Conservation (phyloP, 768 basidiomycete genomes). For the Tulasnella sp. region DNA sequence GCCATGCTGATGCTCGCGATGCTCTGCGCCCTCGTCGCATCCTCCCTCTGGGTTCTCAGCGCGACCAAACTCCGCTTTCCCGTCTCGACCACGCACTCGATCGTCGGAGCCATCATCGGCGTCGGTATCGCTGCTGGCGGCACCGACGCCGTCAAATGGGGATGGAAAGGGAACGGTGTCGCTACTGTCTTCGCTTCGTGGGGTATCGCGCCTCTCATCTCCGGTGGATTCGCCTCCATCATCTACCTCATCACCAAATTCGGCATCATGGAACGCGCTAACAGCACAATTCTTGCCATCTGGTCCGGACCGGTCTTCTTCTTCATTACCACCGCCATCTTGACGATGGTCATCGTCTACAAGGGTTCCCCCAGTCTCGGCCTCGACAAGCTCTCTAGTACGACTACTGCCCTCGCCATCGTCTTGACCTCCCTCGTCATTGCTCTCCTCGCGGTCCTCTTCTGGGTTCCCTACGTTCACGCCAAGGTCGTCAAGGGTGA, state of each 20-base stretch:
- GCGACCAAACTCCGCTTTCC: slow-evolving; percentile 28
- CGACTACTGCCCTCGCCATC: slow-evolving; percentile 26
- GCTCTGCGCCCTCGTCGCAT: slow-evolving; percentile 27
- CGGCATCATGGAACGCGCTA: slow-evolving; percentile 25
- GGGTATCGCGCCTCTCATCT: slow-evolving; percentile 22
- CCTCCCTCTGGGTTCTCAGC: slow-evolving; percentile 21
- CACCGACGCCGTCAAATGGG: slow-evolving; percentile 28
- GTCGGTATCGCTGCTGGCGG: slow-evolving; percentile 31
- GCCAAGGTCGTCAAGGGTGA: slow-evolving; percentile 30
- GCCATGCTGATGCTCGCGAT: slow-evolving; percentile 32
- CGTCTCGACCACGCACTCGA: slow-evolving; percentile 26
- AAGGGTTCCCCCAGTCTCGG: slow-evolving; percentile 31
- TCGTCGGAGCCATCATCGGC: slow-evolving; percentile 30
- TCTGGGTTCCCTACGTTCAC: slow-evolving; percentile 33
- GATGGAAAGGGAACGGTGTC: slow-evolving; percentile 32
- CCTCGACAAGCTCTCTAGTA: slow-evolving; percentile 23
- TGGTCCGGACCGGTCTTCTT: slow-evolving; percentile 25
- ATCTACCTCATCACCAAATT: slow-evolving; percentile 27
- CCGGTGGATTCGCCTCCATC: slow-evolving; percentile 27
- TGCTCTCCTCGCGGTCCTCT: slow-evolving; percentile 25
- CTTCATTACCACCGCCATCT: slow-evolving; percentile 24
- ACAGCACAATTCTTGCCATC: slow-evolving; percentile 25
- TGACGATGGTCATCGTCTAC: slow-evolving; percentile 31
- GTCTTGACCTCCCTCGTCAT: slow-evolving; percentile 27
- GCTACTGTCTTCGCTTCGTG: slow-evolving; percentile 27